phyloP scores from a whole-genome alignment of 192 early-diverging fungal genomes.

The Allomyces macrogynus region DNA sequence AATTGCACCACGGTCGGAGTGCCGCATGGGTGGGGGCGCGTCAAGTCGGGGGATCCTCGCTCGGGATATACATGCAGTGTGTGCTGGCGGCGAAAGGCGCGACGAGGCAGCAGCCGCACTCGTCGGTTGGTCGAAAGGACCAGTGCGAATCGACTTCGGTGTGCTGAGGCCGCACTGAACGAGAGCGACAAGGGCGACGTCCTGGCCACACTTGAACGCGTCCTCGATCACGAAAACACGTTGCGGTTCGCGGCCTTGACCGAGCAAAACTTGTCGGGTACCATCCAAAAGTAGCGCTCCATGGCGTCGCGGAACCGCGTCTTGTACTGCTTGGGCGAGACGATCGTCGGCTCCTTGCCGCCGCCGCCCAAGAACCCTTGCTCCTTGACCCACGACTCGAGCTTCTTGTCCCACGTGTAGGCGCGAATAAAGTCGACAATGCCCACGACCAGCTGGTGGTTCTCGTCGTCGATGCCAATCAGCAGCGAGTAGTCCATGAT shows the following conservation, averaged over 20 bases:
- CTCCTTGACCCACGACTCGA: constrained; percentile 97
- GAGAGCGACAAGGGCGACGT: too few species aligned
- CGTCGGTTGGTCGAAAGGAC: too few species aligned
- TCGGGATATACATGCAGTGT: too few species aligned
- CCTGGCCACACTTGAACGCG: too few species aligned
- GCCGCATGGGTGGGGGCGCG: too few species aligned
- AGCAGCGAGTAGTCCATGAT: constrained; percentile 97
- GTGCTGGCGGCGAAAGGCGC: too few species aligned
- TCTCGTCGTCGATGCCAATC: constrained; percentile 75
- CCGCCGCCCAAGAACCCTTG: constrained; percentile 77
- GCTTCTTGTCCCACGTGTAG: constrained; percentile 97
- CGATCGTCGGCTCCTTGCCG: constrained; percentile 81
- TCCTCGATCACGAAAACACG: too few species aligned
- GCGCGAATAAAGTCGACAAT: constrained; percentile 97
- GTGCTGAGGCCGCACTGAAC: too few species aligned
- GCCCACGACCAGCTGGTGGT: constrained; percentile 79
- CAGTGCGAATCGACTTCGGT: too few species aligned
- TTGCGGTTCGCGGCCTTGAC: background rate
- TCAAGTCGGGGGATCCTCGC: too few species aligned
- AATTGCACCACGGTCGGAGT: too few species aligned
- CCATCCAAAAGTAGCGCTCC: constrained; percentile 71
- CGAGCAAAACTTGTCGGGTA: constrained; percentile 44
- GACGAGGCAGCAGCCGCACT: too few species aligned
- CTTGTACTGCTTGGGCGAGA: constrained; percentile 83
- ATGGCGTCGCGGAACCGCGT: constrained; percentile 85